Evolutionary conservation across 140 eudicot species (phyloP).

Genomic region (Senecio squalidus): DNA sequence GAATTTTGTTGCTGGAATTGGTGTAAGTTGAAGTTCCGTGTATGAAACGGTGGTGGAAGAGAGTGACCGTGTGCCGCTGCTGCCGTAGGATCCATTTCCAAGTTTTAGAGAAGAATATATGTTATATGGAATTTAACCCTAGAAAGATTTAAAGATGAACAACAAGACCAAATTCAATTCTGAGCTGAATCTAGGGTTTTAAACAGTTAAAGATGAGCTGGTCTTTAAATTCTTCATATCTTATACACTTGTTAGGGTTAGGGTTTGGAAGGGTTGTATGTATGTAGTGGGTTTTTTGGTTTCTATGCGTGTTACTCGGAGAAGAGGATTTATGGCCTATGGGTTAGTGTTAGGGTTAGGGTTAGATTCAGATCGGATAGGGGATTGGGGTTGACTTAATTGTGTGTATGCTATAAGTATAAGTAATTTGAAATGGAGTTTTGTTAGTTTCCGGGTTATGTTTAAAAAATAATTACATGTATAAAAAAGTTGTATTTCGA

Average conservation of each 20-base stretch:
- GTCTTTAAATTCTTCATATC: background rate
- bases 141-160: background rate
- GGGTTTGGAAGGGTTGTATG: slow-evolving; percentile 19
- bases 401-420: background rate
- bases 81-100: slow-evolving; percentile 42
- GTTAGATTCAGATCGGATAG: slow-evolving; percentile 22
- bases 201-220: too few species aligned
- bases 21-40: slow-evolving; percentile 69
- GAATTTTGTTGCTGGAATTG: slow-evolving; percentile 52
- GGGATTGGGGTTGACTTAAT: slow-evolving; percentile 15
- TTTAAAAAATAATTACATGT: too few species aligned
- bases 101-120: background rate
- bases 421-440: too few species aligned
- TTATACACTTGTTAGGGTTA: slow-evolving; percentile 14
- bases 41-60: slow-evolving; percentile 75
- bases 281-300: slow-evolving; percentile 18
- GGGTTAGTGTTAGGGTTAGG: slow-evolving; percentile 26
- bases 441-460: too few species aligned
- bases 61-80: slow-evolving; percentile 38
- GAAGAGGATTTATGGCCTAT: slow-evolving; percentile 14
- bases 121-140: too few species aligned
- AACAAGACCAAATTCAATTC: slow-evolving; percentile 2
- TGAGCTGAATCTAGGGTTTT: slow-evolving; percentile 11
- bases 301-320: slow-evolving; percentile 8
- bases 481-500: too few species aligned